Evolutionary conservation across 352 stramenopile species (phyloP).

Genomic region (Thalassiosira exigua): DNA sequence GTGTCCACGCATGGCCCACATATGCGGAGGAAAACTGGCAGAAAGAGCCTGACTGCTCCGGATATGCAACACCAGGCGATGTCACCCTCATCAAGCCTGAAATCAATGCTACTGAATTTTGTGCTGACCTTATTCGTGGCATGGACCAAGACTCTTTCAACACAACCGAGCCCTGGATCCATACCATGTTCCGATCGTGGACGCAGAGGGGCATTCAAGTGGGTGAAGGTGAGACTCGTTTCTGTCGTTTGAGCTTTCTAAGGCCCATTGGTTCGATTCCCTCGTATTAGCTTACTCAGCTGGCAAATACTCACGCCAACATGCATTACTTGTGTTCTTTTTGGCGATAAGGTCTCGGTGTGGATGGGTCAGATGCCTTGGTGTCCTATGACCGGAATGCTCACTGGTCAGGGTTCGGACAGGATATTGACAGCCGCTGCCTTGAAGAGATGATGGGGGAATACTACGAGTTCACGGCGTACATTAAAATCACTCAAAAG

Average conservation of each 20-base stretch:
- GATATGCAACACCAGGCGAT: constrained; percentile 23
- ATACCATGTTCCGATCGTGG: constrained; percentile 12
- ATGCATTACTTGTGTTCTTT: not conserved
- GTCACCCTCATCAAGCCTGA: constrained; percentile 53
- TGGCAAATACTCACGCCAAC: not conserved
- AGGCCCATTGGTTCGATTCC: not conserved
- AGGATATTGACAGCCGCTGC: constrained; percentile 55
- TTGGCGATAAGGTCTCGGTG: constrained; percentile 7
- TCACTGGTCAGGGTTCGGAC: constrained; percentile 47
- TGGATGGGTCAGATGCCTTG: constrained; percentile 49
- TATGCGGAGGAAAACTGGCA: constrained; percentile 58
- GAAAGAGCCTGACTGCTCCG: constrained; percentile 47
- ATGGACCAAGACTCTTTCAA: constrained; percentile 30
- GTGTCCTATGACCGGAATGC: constrained; percentile 25
- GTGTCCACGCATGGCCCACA: constrained; percentile 38
- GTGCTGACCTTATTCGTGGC: constrained; percentile 46
- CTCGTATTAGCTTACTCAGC: not conserved
- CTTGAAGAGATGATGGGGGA: constrained; percentile 30
- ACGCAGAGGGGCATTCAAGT: no score
- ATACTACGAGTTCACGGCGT: constrained; percentile 59
- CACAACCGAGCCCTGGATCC: constrained; percentile 37
- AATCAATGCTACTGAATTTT: constrained; percentile 21
- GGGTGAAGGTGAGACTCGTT: no score
- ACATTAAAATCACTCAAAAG: constrained; percentile 41
- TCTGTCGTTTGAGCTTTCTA: no score